Base-by-base conservation (phyloP, 495 filamentous ascomycete genomes). In the Letharia lupina region DNA sequence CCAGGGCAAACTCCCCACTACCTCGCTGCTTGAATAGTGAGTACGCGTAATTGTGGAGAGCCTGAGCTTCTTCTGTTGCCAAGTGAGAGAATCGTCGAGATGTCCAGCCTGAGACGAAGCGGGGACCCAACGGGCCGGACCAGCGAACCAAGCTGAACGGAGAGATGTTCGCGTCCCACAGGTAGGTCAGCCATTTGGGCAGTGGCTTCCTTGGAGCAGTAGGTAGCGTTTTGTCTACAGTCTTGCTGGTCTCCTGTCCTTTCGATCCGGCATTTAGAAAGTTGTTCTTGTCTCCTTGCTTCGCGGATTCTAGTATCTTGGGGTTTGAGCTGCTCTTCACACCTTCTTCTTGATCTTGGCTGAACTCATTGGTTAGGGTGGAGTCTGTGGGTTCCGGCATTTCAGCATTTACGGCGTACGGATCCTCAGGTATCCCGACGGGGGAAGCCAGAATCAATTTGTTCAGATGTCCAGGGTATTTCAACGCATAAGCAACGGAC, bases 151-250 rank as follows among this genome's bases (percentile, higher is more conserved):
- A 75, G 67, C 86, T 90, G 75, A 98, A 98, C 23, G 95, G 94
- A 1, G 91, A 96, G 68, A 98, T 87, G 72, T 98, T 98, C 68
- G 91, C 91, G 66, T 98, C 94, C 94, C 94, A 98, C 44, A 98
- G 83, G 74, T 91, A 96, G 40, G 86, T 85, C 23, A 97, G 79
- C 91, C 91, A 96, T 74, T 87, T 87, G 1, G 92, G 89, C 16
- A 91, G 69, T 23, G 87, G 88, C 7, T 89, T 81, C 47, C 82
- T 77, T n/a, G 85, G 77, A 61, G 54, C 31, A 15, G 54, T 23
- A 37, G 82, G 72, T 60, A 79, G 79, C 23, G 72, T 70, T 11
- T 76, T 73, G 47, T 73, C 70, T 47, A 65, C 68, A 28, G 64
- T 37, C 11, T 70, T 68, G n/a, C 68, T 64, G 39, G 72, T 62